Conservation (phyloP, 23 red algal species). For the Agarophyton chilense region DNA sequence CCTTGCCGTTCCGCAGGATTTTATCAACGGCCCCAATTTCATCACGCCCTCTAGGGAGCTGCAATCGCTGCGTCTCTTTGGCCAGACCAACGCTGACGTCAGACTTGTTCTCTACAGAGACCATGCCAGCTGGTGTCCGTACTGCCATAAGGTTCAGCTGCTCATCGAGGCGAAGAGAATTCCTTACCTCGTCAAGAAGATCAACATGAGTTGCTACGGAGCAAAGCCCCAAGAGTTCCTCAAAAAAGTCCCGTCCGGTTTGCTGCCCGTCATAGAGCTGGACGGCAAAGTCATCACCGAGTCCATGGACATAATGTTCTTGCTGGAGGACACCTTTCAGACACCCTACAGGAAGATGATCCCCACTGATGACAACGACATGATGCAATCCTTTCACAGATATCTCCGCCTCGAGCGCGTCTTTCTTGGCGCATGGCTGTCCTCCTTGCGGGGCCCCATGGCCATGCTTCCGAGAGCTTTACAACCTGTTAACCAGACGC, state of each 20-base stretch:
- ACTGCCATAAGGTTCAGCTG: conserved; percentile 90
- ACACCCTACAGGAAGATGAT: conserved; percentile 47
- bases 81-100: conserved; percentile 59
- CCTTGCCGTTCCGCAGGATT: conserved; percentile 29
- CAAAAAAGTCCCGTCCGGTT: conserved; percentile 81
- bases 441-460: conserved; percentile 44
- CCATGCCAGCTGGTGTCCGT: conserved; percentile 89
- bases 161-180: conserved; percentile 81
- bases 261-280: conserved; percentile 82
- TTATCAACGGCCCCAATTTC: conserved; percentile 56
- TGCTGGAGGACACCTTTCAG: conserved; percentile 71
- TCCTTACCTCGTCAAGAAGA: conserved; percentile 75
- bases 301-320: conserved; percentile 93
- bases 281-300: conserved; percentile 79
- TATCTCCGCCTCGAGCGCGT: conserved; percentile 79
- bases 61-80: conserved; percentile 75
- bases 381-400: conserved; percentile 70
- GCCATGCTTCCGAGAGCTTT: background rate
- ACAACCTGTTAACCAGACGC: conserved; percentile 50
- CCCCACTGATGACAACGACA: conserved; percentile 68
- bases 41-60: conserved; percentile 45
- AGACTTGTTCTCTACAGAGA: conserved; percentile 89
- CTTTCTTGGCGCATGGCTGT: conserved; percentile 74
- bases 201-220: conserved; percentile 95
- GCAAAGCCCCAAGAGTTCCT: conserved; percentile 80